These are phyloP conservation scores for Nicotiana knightiana DNA, from an alignment of 257 asterid genomes.

Conservation along the genomic window DNA sequence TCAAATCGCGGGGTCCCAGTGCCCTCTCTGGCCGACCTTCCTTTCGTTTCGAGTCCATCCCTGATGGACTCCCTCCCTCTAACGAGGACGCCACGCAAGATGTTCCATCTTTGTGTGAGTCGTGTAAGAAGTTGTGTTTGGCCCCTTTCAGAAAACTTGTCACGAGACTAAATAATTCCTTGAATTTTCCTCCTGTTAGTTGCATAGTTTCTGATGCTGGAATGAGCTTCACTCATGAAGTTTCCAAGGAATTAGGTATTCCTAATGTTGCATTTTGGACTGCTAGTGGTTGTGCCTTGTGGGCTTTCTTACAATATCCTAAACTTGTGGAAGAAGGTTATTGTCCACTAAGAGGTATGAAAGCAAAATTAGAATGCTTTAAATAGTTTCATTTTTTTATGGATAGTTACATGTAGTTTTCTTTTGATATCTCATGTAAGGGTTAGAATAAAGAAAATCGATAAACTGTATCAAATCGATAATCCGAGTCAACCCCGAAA, in stretches of 20 bases:
- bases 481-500: no score
- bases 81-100: slow-evolving; percentile 22
- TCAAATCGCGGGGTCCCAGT: slow-evolving; percentile 4
- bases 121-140: slow-evolving; percentile 18
- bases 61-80: slow-evolving; percentile 25
- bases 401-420: no score
- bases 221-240: slow-evolving; percentile 20
- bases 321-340: slow-evolving; percentile 14
- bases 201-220: slow-evolving; percentile 21
- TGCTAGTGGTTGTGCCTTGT: slow-evolving; percentile 13
- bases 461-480: no score
- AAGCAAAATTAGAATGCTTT: background rate
- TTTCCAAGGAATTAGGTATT: slow-evolving; percentile 9
- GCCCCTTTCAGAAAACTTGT: slow-evolving; percentile 14
- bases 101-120: slow-evolving; percentile 10
- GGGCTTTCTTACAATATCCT: slow-evolving; percentile 11
- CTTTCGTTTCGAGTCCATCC: slow-evolving; percentile 19
- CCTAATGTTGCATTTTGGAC: slow-evolving; percentile 22
- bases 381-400: no score
- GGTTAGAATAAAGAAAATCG: no score
- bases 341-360: slow-evolving; percentile 21
- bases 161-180: background rate
- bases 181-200: slow-evolving; percentile 8
- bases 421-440: no score
- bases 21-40: slow-evolving; percentile 6